phyloP scores from a whole-genome alignment of 306 rosid species.

The Quercus dentata region DNA sequence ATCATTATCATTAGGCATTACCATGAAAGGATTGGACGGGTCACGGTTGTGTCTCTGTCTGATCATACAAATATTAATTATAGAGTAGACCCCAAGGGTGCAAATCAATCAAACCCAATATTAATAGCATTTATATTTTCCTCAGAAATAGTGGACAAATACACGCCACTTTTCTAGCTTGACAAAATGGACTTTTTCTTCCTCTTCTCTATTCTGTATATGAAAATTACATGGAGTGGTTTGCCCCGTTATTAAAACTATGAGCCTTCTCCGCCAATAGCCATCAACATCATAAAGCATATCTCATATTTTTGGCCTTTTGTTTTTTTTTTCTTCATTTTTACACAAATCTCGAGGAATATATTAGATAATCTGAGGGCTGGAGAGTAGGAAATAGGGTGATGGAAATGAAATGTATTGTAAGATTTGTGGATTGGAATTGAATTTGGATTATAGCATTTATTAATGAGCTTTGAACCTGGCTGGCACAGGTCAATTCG shows the following conservation, averaged over 20 bases:
- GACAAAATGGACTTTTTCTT: too few species aligned
- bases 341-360: neutral
- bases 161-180: too few species aligned
- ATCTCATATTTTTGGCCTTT: neutral
- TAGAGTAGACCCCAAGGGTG: neutral
- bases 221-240: too few species aligned
- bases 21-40: too few species aligned
- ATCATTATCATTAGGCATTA: too few species aligned
- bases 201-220: too few species aligned
- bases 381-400: neutral
- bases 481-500: slow-evolving; percentile 20
- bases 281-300: too few species aligned
- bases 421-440: neutral
- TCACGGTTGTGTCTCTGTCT: too few species aligned
- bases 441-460: neutral
- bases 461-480: slow-evolving; percentile 28
- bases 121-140: too few species aligned
- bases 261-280: too few species aligned
- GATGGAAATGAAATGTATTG: neutral
- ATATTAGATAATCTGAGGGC: neutral
- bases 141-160: too few species aligned
- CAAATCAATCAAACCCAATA: neutral
- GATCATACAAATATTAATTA: neutral
- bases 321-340: neutral
- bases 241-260: too few species aligned